A percentile compares a stretch with the other conserved stretches of the same genome.
Evolutionary conservation across 1,139 yeast genomes (phyloP).

Genomic region (Suhomyces bokatorum): DNA sequence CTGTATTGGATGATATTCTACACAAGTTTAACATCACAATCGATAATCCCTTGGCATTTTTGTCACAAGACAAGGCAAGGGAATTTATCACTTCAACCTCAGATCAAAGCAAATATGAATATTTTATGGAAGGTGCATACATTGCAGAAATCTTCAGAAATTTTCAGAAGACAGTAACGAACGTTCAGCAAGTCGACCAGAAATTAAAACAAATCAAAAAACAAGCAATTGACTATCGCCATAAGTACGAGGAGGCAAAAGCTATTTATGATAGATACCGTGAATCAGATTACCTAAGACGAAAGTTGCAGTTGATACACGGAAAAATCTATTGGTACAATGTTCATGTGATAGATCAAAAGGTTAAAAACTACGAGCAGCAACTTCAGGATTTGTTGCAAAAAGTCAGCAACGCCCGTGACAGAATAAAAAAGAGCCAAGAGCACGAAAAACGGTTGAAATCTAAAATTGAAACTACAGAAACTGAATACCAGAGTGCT

Average conservation of each 20-base stretch:
- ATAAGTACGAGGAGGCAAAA: conserved; percentile 38
- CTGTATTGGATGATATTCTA: conserved; percentile 66
- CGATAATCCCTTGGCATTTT: conserved; percentile 88
- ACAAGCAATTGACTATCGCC: conserved; percentile 27
- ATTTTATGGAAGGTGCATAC: conserved; percentile 79
- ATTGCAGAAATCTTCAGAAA: conserved; percentile 61
- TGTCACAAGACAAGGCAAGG: conserved; percentile 93
- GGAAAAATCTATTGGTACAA: conserved; percentile 72
- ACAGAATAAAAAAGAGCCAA: conserved; percentile 20
- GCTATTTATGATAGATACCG: conserved; percentile 40
- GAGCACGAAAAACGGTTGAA: conserved; percentile 11
- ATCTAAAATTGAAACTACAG: conserved; percentile 11
- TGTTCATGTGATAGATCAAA: conserved; percentile 39
- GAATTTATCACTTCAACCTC: conserved; percentile 79
- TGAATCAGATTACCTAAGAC: conserved; percentile 44
- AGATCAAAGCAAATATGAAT: conserved; percentile 67
- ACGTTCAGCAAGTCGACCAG: conserved; percentile 41
- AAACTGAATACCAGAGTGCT: conserved; percentile 14
- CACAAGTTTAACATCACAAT: conserved; percentile 75
- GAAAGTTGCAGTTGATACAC: conserved; percentile 44
- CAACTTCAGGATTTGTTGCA: conserved; percentile 14
- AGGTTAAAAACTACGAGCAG: conserved; percentile 22
- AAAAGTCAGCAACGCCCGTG: conserved; percentile 22
- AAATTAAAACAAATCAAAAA: conserved; percentile 35
- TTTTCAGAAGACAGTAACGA: conserved; percentile 41